These are phyloP conservation scores for Russula vinacea DNA, from an alignment of 768 basidiomycete species.

Conservation along the genomic window DNA sequence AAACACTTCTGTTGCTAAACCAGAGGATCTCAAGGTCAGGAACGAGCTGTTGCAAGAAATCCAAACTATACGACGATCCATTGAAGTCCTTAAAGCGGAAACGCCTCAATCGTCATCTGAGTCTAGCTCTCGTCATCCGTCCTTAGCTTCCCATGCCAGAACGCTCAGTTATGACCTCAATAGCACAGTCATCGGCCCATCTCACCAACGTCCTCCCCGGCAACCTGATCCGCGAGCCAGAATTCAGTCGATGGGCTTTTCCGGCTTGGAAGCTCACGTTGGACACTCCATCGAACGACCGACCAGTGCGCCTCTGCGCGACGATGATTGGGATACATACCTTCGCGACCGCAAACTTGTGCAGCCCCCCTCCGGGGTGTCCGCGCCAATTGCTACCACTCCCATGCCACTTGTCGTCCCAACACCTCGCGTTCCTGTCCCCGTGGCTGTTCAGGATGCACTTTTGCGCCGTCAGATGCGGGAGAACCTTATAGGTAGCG, in stretches of 20 bases:
- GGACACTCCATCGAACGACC: conserved; percentile 63
- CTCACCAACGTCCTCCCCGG: conserved; percentile 69
- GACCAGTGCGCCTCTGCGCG: conserved; percentile 67
- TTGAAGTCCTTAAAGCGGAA: conserved; percentile 70
- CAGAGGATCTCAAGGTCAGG: conserved; percentile 62
- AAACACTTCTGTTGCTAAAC: conserved; percentile 27
- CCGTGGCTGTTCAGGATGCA: conserved; percentile 74
- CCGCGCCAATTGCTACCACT: conserved; percentile 72
- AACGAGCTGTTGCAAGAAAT: conserved; percentile 74
- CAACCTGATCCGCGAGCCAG: conserved; percentile 64
- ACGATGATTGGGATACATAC: conserved; percentile 85
- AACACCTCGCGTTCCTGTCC: conserved; percentile 50
- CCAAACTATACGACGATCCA: conserved; percentile 72
- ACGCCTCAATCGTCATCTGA: conserved; percentile 56
- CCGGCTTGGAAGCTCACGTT: conserved; percentile 42
- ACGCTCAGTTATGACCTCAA: conserved; percentile 67
- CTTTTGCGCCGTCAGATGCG: conserved; percentile 65
- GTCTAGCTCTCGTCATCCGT: conserved; percentile 53
- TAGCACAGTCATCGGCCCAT: conserved; percentile 47
- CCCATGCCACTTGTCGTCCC: conserved; percentile 39
- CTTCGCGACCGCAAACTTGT: conserved; percentile 80
- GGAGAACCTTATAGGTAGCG: conserved; percentile 59
- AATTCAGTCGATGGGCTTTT: conserved; percentile 71
- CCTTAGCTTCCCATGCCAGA: conserved; percentile 21
- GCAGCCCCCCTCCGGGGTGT: conserved; percentile 77